Conservation (phyloP, 192 early-diverging fungal species). For the Coemansia sp. region DNA sequence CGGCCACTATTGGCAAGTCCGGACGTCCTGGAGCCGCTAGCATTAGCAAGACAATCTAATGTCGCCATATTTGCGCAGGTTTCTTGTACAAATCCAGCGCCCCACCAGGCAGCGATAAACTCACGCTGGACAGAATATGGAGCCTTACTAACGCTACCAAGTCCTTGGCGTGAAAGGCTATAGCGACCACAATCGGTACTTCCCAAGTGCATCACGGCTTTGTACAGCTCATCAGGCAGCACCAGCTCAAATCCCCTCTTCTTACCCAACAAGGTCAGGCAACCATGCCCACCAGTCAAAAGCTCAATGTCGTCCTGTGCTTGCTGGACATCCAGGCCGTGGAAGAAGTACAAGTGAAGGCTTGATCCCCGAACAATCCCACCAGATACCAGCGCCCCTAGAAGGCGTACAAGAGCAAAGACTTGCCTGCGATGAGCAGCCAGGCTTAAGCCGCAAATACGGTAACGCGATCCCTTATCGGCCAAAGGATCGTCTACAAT, state of each 20-base stretch:
- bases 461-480: slow-evolving; percentile 14
- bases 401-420: slow-evolving; percentile 46
- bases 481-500: slow-evolving; percentile 19
- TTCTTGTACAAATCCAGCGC: slow-evolving; percentile 13
- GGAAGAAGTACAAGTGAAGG: slow-evolving; percentile 2
- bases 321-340: slow-evolving; percentile 28
- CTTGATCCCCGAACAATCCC: not conserved
- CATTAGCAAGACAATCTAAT: not conserved
- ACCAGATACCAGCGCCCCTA: slow-evolving; percentile 30
- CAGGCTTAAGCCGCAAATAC: slow-evolving; percentile 22
- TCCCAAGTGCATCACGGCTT: not conserved
- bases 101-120: slow-evolving; percentile 55
- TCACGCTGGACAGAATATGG: slow-evolving; percentile 51
- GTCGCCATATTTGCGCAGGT: not conserved
- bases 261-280: slow-evolving; percentile 1
- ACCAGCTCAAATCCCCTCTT: slow-evolving; percentile 5
- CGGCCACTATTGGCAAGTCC: not conserved
- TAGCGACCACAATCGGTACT: not conserved
- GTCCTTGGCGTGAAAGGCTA: not conserved
- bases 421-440: slow-evolving; percentile 19
- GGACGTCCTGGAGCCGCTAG: not conserved
- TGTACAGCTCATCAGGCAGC: slow-evolving; percentile 15
- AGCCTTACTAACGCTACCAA: slow-evolving; percentile 10
- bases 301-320: slow-evolving; percentile 28
- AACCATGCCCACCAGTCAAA: slow-evolving; percentile 13